phyloP scores from a whole-genome alignment of 116 monocot genomes.

The Posidonia oceanica region DNA sequence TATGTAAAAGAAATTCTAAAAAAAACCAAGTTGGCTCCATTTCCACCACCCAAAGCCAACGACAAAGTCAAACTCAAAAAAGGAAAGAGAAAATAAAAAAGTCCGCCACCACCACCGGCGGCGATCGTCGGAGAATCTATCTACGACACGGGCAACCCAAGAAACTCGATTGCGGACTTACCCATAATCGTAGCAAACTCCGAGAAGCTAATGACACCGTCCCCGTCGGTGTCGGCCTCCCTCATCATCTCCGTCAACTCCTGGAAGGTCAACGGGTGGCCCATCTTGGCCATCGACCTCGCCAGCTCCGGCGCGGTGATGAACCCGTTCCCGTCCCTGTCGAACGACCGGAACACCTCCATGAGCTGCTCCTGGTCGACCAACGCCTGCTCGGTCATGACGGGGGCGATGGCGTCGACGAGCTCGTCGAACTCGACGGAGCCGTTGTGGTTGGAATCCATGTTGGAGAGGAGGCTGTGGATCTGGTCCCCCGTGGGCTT shows the following conservation, averaged over 20 bases:
- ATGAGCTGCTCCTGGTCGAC: conserved; percentile 31
- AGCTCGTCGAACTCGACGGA: conserved; percentile 59
- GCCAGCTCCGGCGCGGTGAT: conserved; percentile 63
- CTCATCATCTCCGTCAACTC: conserved; percentile 61
- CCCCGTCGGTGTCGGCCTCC: conserved; percentile 61
- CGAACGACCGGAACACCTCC: conserved; percentile 48
- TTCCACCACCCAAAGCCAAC: neutral
- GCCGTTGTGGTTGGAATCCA: conserved; percentile 59
- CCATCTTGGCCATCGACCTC: conserved; percentile 39
- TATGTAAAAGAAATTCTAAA: no score
- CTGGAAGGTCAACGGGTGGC: conserved; percentile 30
- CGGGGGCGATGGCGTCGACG: conserved; percentile 36
- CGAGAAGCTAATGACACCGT: conserved; percentile 55
- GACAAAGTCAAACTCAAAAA: neutral
- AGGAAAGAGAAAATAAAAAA: conserved; percentile 1
- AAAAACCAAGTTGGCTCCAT: neutral
- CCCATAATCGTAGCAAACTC: conserved; percentile 61
- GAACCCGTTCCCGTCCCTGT: conserved; percentile 62
- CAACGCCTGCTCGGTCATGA: conserved; percentile 35
- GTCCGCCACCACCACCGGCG: neutral
- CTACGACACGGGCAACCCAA: conserved; percentile 17
- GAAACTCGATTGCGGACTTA: conserved; percentile 44
- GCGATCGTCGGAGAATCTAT: no score
- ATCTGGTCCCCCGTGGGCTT: conserved; percentile 44
- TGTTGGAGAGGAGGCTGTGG: conserved; percentile 33